A percentile compares a stretch with the other conserved stretches of the same genome.
Conservation (phyloP, 495 filamentous ascomycete species). For the Tuber indicum region DNA sequence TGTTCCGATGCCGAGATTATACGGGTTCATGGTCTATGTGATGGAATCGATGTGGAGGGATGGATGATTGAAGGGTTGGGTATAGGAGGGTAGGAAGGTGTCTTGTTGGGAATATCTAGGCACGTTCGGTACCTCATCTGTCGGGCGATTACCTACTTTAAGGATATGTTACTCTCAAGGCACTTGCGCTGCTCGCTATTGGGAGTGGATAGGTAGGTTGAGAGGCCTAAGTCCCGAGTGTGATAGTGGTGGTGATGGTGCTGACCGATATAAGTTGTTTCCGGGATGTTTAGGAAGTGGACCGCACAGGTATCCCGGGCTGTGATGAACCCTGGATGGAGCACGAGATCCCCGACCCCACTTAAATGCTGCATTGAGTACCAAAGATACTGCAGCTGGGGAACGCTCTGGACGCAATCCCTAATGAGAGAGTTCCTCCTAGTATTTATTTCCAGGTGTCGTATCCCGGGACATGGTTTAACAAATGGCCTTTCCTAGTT, state of each 20-base stretch:
- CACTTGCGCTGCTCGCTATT: constrained; percentile 21
- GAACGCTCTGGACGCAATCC: constrained; percentile 55
- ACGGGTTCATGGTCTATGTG: background rate
- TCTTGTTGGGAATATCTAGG: background rate
- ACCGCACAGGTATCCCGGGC: constrained; percentile 33
- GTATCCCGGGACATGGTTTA: background rate
- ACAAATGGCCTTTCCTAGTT: constrained; percentile 35
- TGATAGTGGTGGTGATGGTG: background rate
- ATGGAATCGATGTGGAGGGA: background rate
- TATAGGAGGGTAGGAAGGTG: background rate
- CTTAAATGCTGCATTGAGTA: background rate
- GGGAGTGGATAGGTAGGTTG: constrained; percentile 12
- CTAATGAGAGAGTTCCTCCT: constrained; percentile 56
- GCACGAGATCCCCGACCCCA: constrained; percentile 12
- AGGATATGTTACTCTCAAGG: constrained; percentile 14
- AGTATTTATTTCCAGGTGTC: constrained; percentile 4
- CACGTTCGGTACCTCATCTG: background rate
- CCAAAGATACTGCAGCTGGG: constrained; percentile 27
- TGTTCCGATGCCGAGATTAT: background rate
- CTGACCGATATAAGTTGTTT: background rate
- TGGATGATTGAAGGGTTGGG: background rate
- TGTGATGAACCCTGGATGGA: constrained; percentile 35
- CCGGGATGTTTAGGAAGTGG: constrained; percentile 24
- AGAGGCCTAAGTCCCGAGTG: background rate
- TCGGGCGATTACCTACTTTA: background rate